Conservation (phyloP, 768 basidiomycete species). For the Clitopilus hobsonii region DNA sequence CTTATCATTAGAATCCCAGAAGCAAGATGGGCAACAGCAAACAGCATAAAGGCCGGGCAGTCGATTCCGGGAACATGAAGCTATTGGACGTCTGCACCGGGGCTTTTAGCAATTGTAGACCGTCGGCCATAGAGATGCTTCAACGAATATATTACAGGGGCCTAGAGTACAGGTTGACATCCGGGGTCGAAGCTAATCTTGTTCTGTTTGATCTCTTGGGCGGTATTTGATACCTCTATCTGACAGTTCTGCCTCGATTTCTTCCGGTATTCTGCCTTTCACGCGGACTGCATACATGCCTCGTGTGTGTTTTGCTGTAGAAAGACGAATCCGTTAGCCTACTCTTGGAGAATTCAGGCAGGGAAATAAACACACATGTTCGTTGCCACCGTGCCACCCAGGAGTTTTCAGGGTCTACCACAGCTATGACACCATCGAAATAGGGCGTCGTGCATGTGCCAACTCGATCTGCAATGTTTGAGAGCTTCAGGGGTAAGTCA, state of each 20-base stretch:
- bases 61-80: too few relatives aligned
- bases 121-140: too few relatives aligned
- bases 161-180: neutral
- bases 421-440: constrained; percentile 89
- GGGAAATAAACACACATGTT: constrained; percentile 55
- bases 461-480: constrained; percentile 55
- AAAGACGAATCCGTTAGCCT: constrained; percentile 4
- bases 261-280: constrained; percentile 79
- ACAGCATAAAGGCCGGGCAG: too few relatives aligned
- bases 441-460: constrained; percentile 84
- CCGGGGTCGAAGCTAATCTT: constrained; percentile 41
- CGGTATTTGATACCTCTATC: constrained; percentile 77
- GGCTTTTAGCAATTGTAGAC: too few relatives aligned
- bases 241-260: constrained; percentile 78
- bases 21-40: too few relatives aligned
- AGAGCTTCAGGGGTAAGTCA: neutral
- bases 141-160: neutral
- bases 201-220: constrained; percentile 77
- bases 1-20: too few relatives aligned
- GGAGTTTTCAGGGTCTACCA: constrained; percentile 79
- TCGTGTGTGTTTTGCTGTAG: constrained; percentile 78
- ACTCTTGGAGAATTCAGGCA: neutral
- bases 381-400: constrained; percentile 98
- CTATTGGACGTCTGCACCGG: too few relatives aligned
- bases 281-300: constrained; percentile 95